Conservation (phyloP, 164 flowering plant genomes). For the Vitis labrusca region DNA sequence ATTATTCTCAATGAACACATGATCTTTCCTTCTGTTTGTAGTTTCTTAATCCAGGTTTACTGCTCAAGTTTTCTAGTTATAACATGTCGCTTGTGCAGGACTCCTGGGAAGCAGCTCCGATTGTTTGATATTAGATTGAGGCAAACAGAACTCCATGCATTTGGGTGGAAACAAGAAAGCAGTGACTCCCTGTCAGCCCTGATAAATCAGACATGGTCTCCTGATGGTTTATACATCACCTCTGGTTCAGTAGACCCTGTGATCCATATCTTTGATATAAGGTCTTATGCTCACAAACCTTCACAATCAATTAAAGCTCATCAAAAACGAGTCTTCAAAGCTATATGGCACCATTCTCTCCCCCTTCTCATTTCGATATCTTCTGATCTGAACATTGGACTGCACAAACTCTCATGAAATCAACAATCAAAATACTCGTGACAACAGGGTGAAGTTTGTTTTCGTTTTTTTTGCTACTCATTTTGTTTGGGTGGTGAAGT, state of each 20-base stretch:
- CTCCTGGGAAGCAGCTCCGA: conserved; percentile 75
- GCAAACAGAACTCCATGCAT: conserved; percentile 70
- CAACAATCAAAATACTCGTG: neutral
- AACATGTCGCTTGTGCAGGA: conserved; percentile 41
- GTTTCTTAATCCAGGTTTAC: neutral
- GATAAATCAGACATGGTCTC: conserved; percentile 95
- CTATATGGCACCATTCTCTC: conserved; percentile 70
- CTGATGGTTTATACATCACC: conserved; percentile 77
- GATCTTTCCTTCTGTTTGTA: neutral
- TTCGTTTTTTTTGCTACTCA: neutral
- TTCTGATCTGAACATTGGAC: conserved; percentile 80
- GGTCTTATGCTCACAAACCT: conserved; percentile 65
- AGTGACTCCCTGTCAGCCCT: conserved; percentile 92
- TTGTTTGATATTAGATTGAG: conserved; percentile 77
- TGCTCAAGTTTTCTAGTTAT: neutral
- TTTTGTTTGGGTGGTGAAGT: conserved; percentile 2
- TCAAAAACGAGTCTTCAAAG: conserved; percentile 90
- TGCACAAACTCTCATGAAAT: conserved; percentile 52
- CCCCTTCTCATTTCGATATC: conserved; percentile 91
- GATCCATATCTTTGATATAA: conserved; percentile 86
- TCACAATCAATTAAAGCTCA: conserved; percentile 87
- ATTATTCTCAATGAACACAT: too few species aligned
- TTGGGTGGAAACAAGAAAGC: conserved; percentile 94
- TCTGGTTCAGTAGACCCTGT: conserved; percentile 92
- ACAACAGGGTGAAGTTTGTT: neutral